phyloP scores from a whole-genome alignment of 2,329 filamentous ascomycete genomes.

The Mariannaea elegans region DNA sequence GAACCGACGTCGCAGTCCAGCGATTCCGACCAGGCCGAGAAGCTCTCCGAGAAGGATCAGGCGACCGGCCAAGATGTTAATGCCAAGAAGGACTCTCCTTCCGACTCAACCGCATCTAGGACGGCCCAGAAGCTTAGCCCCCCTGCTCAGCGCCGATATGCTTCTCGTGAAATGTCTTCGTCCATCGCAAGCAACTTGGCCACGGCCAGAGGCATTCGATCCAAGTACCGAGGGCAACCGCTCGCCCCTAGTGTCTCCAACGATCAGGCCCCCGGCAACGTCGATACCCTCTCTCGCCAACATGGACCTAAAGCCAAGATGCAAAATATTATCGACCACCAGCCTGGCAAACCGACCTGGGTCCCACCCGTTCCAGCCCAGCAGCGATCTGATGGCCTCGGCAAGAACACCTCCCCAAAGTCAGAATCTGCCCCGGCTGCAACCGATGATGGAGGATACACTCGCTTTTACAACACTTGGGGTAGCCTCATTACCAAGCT shows the following conservation, averaged over 20 bases:
- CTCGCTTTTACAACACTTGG: slow-evolving; percentile 91
- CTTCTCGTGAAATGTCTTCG: slow-evolving; percentile 75
- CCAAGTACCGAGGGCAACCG: slow-evolving; percentile 71
- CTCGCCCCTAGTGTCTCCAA: slow-evolving; percentile 77
- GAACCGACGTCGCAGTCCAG: slow-evolving; percentile 48
- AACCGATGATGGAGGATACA: slow-evolving; percentile 78
- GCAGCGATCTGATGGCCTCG: slow-evolving; percentile 36
- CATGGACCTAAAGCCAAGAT: slow-evolving; percentile 62
- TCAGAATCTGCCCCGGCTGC: slow-evolving; percentile 35
- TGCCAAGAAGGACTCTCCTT: slow-evolving; percentile 31
- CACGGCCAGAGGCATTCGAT: slow-evolving; percentile 81
- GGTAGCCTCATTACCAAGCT: slow-evolving; percentile 88
- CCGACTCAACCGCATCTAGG: slow-evolving; percentile 36
- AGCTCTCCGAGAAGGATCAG: slow-evolving; percentile 39
- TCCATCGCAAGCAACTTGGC: slow-evolving; percentile 91
- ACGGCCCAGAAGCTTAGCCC: slow-evolving; percentile 41
- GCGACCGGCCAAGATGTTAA: slow-evolving; percentile 28
- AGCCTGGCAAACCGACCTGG: slow-evolving; percentile 63
- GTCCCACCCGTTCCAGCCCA: slow-evolving; percentile 52
- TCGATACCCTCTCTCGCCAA: slow-evolving; percentile 65
- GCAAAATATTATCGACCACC: slow-evolving; percentile 63
- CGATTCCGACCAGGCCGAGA: slow-evolving; percentile 42
- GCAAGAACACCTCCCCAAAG: slow-evolving; percentile 38
- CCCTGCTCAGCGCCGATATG: slow-evolving; percentile 57
- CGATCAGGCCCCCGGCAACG: slow-evolving; percentile 75